Conservation (phyloP, 1,284 basidiomycete species). For the Volvariella surrecta region DNA sequence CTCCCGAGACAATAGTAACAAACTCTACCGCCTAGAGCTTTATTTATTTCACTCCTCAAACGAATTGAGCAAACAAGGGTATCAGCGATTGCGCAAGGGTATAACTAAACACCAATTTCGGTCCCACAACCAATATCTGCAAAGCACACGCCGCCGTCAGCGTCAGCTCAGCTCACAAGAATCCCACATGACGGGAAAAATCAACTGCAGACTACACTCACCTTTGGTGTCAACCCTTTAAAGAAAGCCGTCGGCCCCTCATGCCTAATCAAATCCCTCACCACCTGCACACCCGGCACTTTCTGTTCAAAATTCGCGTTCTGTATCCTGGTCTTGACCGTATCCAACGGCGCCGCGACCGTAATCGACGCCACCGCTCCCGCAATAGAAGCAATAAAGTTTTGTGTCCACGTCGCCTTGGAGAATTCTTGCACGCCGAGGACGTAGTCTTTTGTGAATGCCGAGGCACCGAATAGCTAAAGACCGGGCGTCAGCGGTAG, state of each 20-base stretch:
- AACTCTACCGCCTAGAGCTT: no score
- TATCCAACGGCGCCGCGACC: conserved; percentile 92
- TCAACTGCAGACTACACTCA: no score
- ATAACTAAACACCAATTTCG: conserved; percentile 97
- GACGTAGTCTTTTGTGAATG: conserved; percentile 89
- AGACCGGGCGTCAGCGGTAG: background rate
- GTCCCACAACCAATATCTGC: conserved; percentile 94
- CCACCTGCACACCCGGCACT: conserved; percentile 80
- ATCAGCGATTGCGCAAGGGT: conserved; percentile 96
- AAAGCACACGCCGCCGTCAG: background rate
- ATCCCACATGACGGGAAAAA: no score
- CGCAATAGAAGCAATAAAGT: conserved; percentile 89
- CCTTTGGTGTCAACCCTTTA: conserved; percentile 95
- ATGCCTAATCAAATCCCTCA: conserved; percentile 83
- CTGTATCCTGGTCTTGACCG: conserved; percentile 96
- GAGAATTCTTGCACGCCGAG: conserved; percentile 88
- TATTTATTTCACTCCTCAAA: no score
- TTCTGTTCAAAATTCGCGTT: conserved; percentile 96
- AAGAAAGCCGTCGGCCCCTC: conserved; percentile 89
- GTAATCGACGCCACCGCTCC: conserved; percentile 95
- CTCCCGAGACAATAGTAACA: no score
- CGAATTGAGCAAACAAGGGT: conserved; percentile 87
- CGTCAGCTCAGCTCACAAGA: no score
- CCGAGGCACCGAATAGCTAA: conserved; percentile 93
- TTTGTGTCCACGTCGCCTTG: conserved; percentile 91